phyloP scores from a whole-genome alignment of 2,329 filamentous ascomycete genomes.

The Tetracladium maxilliforme region DNA sequence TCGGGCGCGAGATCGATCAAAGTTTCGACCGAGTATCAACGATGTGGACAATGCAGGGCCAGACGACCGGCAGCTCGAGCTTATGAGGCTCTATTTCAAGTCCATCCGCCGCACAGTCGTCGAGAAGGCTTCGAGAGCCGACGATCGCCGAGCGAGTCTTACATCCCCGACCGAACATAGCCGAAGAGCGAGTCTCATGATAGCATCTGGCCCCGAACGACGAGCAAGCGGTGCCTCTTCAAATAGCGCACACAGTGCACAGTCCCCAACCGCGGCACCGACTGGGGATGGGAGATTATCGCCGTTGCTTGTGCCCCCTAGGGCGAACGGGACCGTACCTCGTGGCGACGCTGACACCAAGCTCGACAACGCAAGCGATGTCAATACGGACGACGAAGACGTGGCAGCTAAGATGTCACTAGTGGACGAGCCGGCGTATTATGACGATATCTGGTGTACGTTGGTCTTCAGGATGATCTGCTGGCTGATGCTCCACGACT shows the following conservation, averaged over 20 bases:
- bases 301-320: too few relatives aligned
- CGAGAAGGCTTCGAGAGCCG: constrained; percentile 13
- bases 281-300: too few relatives aligned
- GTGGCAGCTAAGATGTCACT: neutral
- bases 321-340: too few relatives aligned
- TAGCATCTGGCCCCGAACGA: too few relatives aligned
- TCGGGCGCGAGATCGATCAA: too few relatives aligned
- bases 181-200: neutral
- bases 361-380: too few relatives aligned
- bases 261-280: too few relatives aligned
- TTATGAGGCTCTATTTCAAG: constrained; percentile 38
- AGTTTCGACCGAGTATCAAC: neutral
- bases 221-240: neutral
- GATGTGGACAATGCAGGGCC: too few relatives aligned
- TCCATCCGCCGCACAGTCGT: constrained; percentile 25
- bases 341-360: too few relatives aligned
- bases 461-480: constrained; percentile 42
- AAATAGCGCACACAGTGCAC: too few relatives aligned
- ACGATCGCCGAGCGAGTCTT: constrained; percentile 10
- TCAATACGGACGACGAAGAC: neutral
- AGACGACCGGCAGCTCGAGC: too few relatives aligned
- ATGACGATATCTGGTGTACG: constrained; percentile 33
- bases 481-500: constrained; percentile 42
- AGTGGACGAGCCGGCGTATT: neutral
- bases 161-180: neutral